Evolutionary conservation across 805 yeast genomes (phyloP).

Genomic region (Spathaspora boniae): DNA sequence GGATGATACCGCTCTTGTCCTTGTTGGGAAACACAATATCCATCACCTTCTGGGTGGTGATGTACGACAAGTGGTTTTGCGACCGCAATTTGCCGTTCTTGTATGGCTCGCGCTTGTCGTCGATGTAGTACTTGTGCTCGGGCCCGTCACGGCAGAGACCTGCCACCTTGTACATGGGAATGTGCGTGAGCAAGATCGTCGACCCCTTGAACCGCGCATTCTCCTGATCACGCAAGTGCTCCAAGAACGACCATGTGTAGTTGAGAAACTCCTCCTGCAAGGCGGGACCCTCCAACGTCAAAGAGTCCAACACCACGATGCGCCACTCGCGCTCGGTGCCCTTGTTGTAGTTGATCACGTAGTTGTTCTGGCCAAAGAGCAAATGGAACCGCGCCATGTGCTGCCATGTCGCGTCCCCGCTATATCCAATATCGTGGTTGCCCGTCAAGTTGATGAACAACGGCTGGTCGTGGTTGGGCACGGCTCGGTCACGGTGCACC

Average conservation of each 20-base stretch:
- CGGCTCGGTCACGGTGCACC: conserved; percentile 35
- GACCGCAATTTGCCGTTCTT: conserved; percentile 70
- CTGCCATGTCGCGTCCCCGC: conserved; percentile 91
- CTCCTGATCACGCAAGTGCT: conserved; percentile 49
- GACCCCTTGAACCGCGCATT: conserved; percentile 60
- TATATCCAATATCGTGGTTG: conserved; percentile 93
- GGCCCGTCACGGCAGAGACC: conserved; percentile 92
- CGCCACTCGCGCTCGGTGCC: conserved; percentile 76
- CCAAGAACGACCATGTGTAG: conserved; percentile 71
- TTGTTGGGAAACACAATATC: conserved; percentile 65
- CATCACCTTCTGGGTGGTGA: conserved; percentile 64
- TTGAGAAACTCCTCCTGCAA: conserved; percentile 65
- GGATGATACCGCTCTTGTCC: conserved; percentile 67
- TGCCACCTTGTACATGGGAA: conserved; percentile 78
- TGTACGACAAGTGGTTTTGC: conserved; percentile 78
- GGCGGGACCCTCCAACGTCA: conserved; percentile 88
- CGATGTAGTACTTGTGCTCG: conserved; percentile 43
- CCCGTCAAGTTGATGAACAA: conserved; percentile 84
- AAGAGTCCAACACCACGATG: conserved; percentile 79
- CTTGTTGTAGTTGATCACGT: conserved; percentile 64
- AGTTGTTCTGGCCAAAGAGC: conserved; percentile 83
- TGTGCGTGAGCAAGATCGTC: conserved; percentile 81
- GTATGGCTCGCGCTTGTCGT: conserved; percentile 58
- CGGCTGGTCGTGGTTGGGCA: conserved; percentile 49
- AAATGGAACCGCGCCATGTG: conserved; percentile 76